Evolutionary conservation across 805 yeast genomes (phyloP).

Genomic region (Hanseniaspora taiwanica): DNA sequence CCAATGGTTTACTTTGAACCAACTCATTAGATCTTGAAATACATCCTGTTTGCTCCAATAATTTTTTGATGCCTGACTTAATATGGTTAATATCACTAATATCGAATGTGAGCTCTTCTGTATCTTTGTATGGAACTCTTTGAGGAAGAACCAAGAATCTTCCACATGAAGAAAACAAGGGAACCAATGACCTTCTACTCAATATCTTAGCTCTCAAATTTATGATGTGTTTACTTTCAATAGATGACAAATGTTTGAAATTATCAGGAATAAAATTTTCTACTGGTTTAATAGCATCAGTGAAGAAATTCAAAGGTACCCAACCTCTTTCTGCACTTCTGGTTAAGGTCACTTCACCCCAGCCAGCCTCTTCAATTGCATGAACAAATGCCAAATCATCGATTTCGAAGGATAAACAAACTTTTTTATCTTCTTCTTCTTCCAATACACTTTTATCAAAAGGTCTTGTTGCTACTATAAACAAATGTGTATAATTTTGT

Average conservation of each 20-base stretch:
- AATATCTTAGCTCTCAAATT: conserved; percentile 12
- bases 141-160: conserved; percentile 53
- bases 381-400: conserved; percentile 68
- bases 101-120: conserved; percentile 36
- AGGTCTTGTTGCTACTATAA: conserved; percentile 44
- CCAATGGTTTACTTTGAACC: conserved; percentile 47
- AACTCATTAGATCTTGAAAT: conserved; percentile 60
- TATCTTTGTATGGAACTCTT: conserved; percentile 19
- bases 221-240: conserved; percentile 5
- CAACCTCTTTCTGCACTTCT: conserved; percentile 58
- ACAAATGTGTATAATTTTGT: conserved; percentile 39
- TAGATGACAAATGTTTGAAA: background rate
- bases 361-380: conserved; percentile 66
- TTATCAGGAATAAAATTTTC: conserved; percentile 3
- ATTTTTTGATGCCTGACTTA: conserved; percentile 56
- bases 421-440: conserved; percentile 51
- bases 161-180: conserved; percentile 49
- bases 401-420: conserved; percentile 59
- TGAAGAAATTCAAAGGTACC: conserved; percentile 76
- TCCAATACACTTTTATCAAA: conserved; percentile 48
- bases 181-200: conserved; percentile 39
- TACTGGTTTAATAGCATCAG: conserved; percentile 27
- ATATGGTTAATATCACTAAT: conserved; percentile 47
- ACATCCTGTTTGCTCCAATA: conserved; percentile 58
- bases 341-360: conserved; percentile 75